Base-by-base conservation (phyloP, 2,329 filamentous ascomycete genomes). In the Sarocladium kiliense region DNA sequence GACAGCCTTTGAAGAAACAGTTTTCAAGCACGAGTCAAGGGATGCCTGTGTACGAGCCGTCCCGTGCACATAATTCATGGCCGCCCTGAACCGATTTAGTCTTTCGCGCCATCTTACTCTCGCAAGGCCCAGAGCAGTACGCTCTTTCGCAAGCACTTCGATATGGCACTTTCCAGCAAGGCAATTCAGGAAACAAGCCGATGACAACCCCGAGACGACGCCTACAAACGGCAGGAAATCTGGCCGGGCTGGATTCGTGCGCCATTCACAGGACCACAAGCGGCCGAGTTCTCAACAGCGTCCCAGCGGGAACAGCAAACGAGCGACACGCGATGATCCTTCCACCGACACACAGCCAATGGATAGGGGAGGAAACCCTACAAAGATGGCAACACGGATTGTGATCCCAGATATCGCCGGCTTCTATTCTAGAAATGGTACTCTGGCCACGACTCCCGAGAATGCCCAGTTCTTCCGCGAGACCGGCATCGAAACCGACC, bases 371-470 rank as follows among this genome's bases (percentile, higher is more conserved):
- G 44, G n/a, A 11, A 26, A 7, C 9, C 25, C 25, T 27, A 3
- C 11, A 30, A 47, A 30, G 44, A 47, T 27, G 44, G 44, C 44
- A 3, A 11, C 44, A 18, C 27, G 44, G n/a, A 30, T 47, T 23
- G 27, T 47, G 14, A 27, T 47, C 7, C 23, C 44, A 27, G 44
- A 47, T n/a, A 18, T 47, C 7, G 12, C 3, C n/a, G 44, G 9
- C 7, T 47, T 47, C 44, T 47, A 47, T n/a, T 34, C 30, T 23
- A 34, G 25, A 1, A 55, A 61, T 19, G 66, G 68, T 39, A 60
- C 19, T 50, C 58, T 71, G n/a, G n/a, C 54, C 10, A 70, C 66
- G 16, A 68, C 64, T 3, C 62, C 58, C 3, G 63, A 68, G 26
- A 64, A 60, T 42, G 59, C 58, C 53, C 58, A 59, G 10, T 70